Percentiles rank a stretch among this genome's conserved stretches.
phyloP scores from a whole-genome alignment of 2,329 filamentous ascomycete species.

The Raffaelea ambrosiae region DNA sequence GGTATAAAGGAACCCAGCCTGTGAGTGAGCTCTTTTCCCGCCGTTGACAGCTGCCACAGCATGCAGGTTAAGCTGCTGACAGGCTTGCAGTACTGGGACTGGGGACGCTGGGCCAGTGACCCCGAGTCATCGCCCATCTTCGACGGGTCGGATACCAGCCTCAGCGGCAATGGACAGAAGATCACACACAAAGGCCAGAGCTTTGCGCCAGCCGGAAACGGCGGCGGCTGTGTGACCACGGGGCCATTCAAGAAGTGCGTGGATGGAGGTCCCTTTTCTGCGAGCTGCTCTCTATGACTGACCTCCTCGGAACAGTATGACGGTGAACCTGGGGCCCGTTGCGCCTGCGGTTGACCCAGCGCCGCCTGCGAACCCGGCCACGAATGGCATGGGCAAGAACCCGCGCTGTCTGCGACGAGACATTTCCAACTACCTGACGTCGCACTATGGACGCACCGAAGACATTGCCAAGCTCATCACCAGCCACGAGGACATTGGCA shows the following conservation, averaged over 20 bases:
- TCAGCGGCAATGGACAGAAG: conserved; percentile 38
- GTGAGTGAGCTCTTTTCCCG: neutral
- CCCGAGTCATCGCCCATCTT: conserved; percentile 42
- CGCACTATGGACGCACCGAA: conserved; percentile 15
- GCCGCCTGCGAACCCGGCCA: conserved; percentile 14
- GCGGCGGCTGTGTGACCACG: conserved; percentile 43
- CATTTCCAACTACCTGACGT: conserved; percentile 20
- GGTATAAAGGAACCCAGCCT: conserved; percentile 30
- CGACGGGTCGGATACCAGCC: conserved; percentile 41
- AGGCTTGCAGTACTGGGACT: conserved; percentile 44
- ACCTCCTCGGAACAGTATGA: conserved; percentile 9
- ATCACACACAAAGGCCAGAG: conserved; percentile 15
- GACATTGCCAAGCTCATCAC: conserved; percentile 23
- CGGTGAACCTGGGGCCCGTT: conserved; percentile 24
- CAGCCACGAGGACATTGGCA: conserved; percentile 18
- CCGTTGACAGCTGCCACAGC: neutral
- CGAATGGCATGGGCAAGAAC: conserved; percentile 29
- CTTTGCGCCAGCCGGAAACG: conserved; percentile 34
- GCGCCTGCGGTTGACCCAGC: conserved; percentile 17
- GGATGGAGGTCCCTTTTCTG: too few species aligned
- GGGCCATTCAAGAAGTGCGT: conserved; percentile 33
- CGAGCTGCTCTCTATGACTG: too few species aligned
- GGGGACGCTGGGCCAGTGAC: conserved; percentile 37
- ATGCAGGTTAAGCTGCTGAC: too few species aligned
- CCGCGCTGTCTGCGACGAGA: conserved; percentile 37